Conservation (phyloP, 768 basidiomycete genomes). For the Tricholoma matsutake region DNA sequence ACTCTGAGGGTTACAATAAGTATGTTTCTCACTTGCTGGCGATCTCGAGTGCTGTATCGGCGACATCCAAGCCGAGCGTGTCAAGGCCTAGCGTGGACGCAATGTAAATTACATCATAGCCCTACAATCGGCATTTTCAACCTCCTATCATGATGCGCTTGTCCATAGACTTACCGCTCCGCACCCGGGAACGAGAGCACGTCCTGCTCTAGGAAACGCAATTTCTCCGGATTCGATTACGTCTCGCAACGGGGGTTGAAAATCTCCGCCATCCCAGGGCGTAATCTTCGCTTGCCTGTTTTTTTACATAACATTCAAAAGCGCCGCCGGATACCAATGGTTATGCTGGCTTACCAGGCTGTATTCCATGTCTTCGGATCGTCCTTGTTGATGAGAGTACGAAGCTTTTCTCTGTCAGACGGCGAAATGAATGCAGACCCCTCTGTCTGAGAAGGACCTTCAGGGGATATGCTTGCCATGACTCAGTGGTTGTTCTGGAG, state of each 20-base stretch:
- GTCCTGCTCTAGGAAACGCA: conserved; percentile 36
- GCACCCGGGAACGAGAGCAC: conserved; percentile 43
- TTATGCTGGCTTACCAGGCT: conserved; percentile 19
- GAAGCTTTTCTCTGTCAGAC: conserved; percentile 2
- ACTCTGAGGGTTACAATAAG: background rate
- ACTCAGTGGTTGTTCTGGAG: no score
- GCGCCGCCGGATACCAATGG: background rate
- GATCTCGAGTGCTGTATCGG: conserved; percentile 46
- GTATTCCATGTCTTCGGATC: conserved; percentile 27
- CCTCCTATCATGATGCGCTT: background rate
- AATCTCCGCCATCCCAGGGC: conserved; percentile 59
- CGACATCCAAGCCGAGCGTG: conserved; percentile 53
- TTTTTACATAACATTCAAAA: background rate
- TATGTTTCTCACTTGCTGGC: conserved; percentile 39
- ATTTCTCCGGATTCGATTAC: conserved; percentile 44
- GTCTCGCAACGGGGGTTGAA: conserved; percentile 54
- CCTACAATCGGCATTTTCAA: conserved; percentile 33
- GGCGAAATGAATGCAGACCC: background rate
- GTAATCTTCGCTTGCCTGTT: conserved; percentile 47
- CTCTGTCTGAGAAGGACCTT: no score
- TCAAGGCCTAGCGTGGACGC: conserved; percentile 47
- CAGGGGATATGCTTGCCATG: no score
- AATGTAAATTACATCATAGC: conserved; percentile 58
- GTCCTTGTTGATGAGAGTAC: conserved; percentile 20
- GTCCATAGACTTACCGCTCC: conserved; percentile 35